A percentile compares a stretch with the other conserved stretches of the same genome.
phyloP scores from a whole-genome alignment of 139 green algal species.

The Chlorella ohadii region DNA sequence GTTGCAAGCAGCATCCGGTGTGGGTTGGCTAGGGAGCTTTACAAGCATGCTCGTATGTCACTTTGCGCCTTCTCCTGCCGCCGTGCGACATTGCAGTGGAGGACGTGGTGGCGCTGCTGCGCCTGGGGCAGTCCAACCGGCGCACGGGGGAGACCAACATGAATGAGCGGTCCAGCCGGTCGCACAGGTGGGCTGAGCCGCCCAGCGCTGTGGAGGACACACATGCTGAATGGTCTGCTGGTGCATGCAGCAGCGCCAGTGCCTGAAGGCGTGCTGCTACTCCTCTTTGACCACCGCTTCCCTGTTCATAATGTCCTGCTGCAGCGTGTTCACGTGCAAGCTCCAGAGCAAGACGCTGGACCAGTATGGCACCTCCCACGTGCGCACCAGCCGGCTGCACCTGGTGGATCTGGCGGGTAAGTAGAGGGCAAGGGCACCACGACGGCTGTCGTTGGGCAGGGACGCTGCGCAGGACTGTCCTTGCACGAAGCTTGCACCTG shows the following conservation, averaged over 20 bases:
- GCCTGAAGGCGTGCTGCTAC: not conserved
- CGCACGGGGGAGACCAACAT: slow-evolving; percentile 86
- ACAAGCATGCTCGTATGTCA: not conserved
- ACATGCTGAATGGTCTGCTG: not conserved
- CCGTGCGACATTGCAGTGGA: slow-evolving; percentile 59
- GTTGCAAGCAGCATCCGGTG: too few relatives aligned
- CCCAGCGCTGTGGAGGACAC: too few relatives aligned
- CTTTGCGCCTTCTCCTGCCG: not conserved
- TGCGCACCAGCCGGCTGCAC: slow-evolving; percentile 82
- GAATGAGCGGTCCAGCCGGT: slow-evolving; percentile 88
- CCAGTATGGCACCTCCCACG: slow-evolving; percentile 60
- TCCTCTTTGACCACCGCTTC: too few relatives aligned
- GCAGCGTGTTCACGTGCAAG: slow-evolving; percentile 84
- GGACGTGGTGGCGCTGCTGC: slow-evolving; percentile 80
- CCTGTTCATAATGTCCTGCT: not conserved
- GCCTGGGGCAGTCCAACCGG: slow-evolving; percentile 70
- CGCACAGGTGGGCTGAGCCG: slow-evolving; percentile 67
- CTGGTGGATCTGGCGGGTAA: slow-evolving; percentile 97
- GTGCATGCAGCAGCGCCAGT: too few relatives aligned
- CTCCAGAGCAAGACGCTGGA: slow-evolving; percentile 60
- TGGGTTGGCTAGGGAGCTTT: too few relatives aligned
- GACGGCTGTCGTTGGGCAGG: too few relatives aligned
- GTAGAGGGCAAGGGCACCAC: too few relatives aligned
- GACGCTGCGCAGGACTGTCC: too few relatives aligned
- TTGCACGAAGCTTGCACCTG: too few relatives aligned